Base-by-base conservation (phyloP, 345 rosid species). In the Punica granatum region DNA sequence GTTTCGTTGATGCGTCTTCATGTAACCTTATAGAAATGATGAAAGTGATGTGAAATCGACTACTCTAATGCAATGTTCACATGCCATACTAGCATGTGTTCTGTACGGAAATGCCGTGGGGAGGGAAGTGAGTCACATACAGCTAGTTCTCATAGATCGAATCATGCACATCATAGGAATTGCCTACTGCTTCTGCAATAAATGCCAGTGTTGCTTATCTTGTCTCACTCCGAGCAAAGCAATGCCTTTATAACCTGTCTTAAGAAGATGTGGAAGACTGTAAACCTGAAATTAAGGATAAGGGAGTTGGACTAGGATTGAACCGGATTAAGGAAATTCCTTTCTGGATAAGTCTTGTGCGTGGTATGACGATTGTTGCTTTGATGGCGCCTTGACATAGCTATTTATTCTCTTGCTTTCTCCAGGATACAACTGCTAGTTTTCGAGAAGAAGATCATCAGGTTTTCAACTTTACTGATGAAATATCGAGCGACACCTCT, bases 401-500 rank as follows among this genome's bases (percentile, higher is more conserved):
- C 3, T 0, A 0, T 19, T 66, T 51, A 44, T 34, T 60, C 44
- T 63, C 60, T 34, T 44, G 28, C 23, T 42, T 23, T 66, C 80
- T 34, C 51, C 82, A 94, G 97, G 93, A 88, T 73, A 82, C 80
- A 72, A 77, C 74, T 67, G 72, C 74, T 56, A 73, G 70, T 77
- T 72, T 43, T 5, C 86, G 81, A 67, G 71, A 53, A 56, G 80
- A 78, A 74, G 79, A 72, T 41, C 84, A 51, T 53, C 72, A 68
- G 72, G 69, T 56, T 64, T 75, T 87, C 67, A 90, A 93, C 80
- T 79, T 87, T 60, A 85, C 96, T 0, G 85, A 90, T 74, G 98
- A 92, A 78, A 62, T 85, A 63, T 68, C 82, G 71, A 91, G 90
- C 79, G 93, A 85, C 11, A 80, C 83, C 70, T 95, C 99, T 18